Evolutionary conservation across 805 yeast genomes (phyloP).

Genomic region (Metschnikowia arizonensis): DNA sequence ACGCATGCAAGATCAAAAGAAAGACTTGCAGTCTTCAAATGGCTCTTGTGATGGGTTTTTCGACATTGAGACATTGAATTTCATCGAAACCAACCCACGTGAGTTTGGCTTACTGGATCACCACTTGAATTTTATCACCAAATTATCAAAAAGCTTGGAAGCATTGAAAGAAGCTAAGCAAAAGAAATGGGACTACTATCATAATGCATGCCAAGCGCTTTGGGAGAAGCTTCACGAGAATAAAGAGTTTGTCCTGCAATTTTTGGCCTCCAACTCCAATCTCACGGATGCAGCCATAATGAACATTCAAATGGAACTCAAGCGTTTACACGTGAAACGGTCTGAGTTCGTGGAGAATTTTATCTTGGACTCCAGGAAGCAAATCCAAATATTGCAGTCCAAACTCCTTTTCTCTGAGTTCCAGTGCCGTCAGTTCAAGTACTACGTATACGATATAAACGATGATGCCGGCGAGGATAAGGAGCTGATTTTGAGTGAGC

Average conservation of each 20-base stretch:
- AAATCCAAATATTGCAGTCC: constrained; percentile 61
- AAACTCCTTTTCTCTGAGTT: constrained; percentile 53
- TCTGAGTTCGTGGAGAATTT: constrained; percentile 63
- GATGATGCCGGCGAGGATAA: constrained; percentile 42
- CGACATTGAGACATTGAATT: constrained; percentile 35
- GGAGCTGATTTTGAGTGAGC: constrained; percentile 57
- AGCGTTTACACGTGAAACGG: constrained; percentile 56
- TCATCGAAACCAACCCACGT: constrained; percentile 34
- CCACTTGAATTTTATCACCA: constrained; percentile 31
- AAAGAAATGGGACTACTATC: constrained; percentile 32
- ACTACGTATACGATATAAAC: constrained; percentile 28
- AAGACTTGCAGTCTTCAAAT: constrained; percentile 7
- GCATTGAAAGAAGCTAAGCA: constrained; percentile 33
- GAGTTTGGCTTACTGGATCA: constrained; percentile 38
- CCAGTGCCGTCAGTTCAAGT: constrained; percentile 47
- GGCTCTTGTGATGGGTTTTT: constrained; percentile 29
- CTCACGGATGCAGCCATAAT: constrained; percentile 46
- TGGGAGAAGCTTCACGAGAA: constrained; percentile 59
- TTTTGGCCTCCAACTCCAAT: constrained; percentile 43
- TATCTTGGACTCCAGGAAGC: constrained; percentile 55
- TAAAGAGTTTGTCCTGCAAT: constrained; percentile 34
- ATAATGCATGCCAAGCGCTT: constrained; percentile 42
- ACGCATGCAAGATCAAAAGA: constrained; percentile 20
- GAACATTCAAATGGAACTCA: constrained; percentile 52
- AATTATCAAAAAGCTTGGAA: constrained; percentile 29